Percentiles rank a stretch among this genome's conserved stretches.
Conservation (phyloP, 192 early-diverging fungal species). For the Coemansia sp. region DNA sequence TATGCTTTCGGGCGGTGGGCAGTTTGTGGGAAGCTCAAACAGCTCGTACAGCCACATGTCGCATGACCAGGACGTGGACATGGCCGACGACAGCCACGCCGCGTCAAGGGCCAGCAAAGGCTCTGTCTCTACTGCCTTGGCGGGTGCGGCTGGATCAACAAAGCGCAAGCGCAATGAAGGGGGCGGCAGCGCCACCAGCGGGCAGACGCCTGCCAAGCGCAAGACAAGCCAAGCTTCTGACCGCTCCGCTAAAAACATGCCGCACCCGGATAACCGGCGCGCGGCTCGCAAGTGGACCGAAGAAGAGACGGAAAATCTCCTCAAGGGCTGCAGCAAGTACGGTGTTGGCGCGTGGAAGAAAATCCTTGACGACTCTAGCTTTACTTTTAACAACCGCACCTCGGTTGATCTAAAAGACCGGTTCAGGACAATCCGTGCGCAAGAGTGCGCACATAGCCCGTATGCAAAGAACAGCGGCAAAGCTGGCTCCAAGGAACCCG, state of each 20-base stretch:
- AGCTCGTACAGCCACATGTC: not conserved
- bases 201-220: conserved; percentile 29
- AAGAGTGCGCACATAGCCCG: conserved; percentile 51
- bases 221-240: conserved; percentile 25
- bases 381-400: conserved; percentile 51
- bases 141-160: conserved; percentile 22
- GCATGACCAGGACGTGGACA: not conserved
- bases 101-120: not conserved
- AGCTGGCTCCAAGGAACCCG: conserved; percentile 37
- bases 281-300: conserved; percentile 54
- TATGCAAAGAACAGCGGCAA: conserved; percentile 23
- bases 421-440: conserved; percentile 52
- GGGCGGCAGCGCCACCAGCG: conserved; percentile 1
- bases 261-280: conserved; percentile 25
- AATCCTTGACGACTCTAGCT: conserved; percentile 47
- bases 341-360: conserved; percentile 57
- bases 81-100: not conserved
- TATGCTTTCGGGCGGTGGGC: conserved; percentile 14
- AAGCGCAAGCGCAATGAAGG: conserved; percentile 44
- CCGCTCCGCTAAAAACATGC: conserved; percentile 1
- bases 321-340: conserved; percentile 47
- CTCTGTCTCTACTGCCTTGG: conserved; percentile 4
- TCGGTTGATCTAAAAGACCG: conserved; percentile 55
- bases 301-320: conserved; percentile 44
- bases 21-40: not conserved